Base-by-base conservation (phyloP, 83 land plant species). In the Picea abies region DNA sequence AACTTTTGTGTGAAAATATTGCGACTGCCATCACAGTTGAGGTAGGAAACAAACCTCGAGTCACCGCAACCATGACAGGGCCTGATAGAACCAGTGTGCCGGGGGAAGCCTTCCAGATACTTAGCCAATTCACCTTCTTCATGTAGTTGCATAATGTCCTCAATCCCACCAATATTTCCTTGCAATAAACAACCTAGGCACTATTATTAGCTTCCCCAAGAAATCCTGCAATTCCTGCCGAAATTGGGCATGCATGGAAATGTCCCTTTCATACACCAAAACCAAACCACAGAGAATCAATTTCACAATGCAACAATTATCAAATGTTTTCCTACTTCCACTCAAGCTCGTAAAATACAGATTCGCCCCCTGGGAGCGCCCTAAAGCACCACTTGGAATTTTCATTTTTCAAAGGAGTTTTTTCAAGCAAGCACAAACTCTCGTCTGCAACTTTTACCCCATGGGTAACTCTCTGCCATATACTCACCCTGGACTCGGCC, bases 341-440 rank as follows among this genome's bases (percentile, higher is more conserved):
- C 94, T 47, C 5, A 92, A 81, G 81, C 94, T 92, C 9, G 92
- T 92, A 85, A 86, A 87, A 84, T 92, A 92, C 73, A 92, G 1
- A 52, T 41, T 83, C 86, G 0, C 80, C 84, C 17, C 81, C 86
- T 29, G 52, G 76, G 3, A 82, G 83, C 14, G 90, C 81, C 19
- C 76, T 19, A 44, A 5, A 44, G 8, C 47, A 5, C 47, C 47
- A 44, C 47, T 44, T 44, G 20, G 65, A 32, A 3, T 25, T 19
- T 60, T 14, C 39, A 35, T 70, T 69, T 60, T 35, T 9, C 58
- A 52, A 66, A 19, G 41, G 52, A 26, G 84, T 49, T 47, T 65
- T 35, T 26, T 76, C 0, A 44, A 44, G 8, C 6, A 44, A 44
- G 47, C 5, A 44, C 6, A 44, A 44, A 0, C 5, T 44, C 47